Evolutionary conservation across 768 basidiomycete genomes (phyloP).

Genomic region (Cantharellus cinnabarinus): DNA sequence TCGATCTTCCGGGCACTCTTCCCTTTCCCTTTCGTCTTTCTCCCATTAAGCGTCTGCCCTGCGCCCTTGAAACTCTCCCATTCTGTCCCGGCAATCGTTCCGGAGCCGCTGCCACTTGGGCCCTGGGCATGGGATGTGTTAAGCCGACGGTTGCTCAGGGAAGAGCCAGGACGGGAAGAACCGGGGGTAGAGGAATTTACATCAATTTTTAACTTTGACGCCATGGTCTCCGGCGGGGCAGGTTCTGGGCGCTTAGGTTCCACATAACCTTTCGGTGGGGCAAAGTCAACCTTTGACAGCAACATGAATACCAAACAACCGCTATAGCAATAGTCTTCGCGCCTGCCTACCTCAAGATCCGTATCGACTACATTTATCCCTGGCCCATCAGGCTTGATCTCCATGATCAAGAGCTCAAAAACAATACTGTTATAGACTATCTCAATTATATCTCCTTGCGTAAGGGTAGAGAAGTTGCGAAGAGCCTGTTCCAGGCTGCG

Average conservation of each 20-base stretch:
- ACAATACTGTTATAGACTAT: slow-evolving; percentile 92
- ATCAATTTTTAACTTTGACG: slow-evolving; percentile 90
- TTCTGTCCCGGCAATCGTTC: neutral
- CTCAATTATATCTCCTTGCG: slow-evolving; percentile 94
- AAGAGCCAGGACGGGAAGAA: slow-evolving; percentile 61
- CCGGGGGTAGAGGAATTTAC: slow-evolving; percentile 69
- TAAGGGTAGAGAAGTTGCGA: slow-evolving; percentile 77
- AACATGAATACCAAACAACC: neutral
- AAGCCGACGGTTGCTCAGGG: slow-evolving; percentile 26
- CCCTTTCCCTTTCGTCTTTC: slow-evolving; percentile 91
- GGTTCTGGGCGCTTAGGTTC: slow-evolving; percentile 81
- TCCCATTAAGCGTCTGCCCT: slow-evolving; percentile 75
- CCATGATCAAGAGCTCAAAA: slow-evolving; percentile 92
- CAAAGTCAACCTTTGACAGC: slow-evolving; percentile 57
- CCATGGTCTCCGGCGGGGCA: slow-evolving; percentile 75
- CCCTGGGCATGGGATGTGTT: neutral
- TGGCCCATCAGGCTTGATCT: slow-evolving; percentile 63
- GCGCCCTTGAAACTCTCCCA: slow-evolving; percentile 86
- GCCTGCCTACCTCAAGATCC: slow-evolving; percentile 46
- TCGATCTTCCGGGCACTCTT: slow-evolving; percentile 68
- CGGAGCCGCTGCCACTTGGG: neutral
- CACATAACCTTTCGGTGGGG: slow-evolving; percentile 77
- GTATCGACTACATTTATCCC: slow-evolving; percentile 87
- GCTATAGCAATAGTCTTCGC: no score
- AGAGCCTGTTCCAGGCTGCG: slow-evolving; percentile 81